Percentiles rank a stretch among this genome's conserved stretches.
Evolutionary conservation across 2,329 filamentous ascomycete species (phyloP).

Genomic region (Lasiodiplodia theobromae): DNA sequence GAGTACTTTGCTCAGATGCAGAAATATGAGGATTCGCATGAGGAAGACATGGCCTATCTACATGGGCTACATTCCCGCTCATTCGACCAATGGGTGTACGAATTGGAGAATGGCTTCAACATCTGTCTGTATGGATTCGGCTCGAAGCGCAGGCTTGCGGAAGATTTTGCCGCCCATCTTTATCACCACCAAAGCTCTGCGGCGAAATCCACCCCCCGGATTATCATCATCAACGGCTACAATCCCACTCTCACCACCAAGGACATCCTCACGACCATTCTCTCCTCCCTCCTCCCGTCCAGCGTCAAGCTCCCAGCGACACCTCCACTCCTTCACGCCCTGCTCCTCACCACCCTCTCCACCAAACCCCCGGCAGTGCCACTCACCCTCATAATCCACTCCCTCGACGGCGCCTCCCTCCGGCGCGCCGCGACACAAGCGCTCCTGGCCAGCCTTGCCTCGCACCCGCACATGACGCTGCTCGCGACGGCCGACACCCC

Average conservation of each 20-base stretch:
- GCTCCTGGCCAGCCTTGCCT: constrained; percentile 76
- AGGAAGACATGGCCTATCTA: constrained; percentile 73
- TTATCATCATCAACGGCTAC: constrained; percentile 90
- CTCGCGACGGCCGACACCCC: constrained; percentile 87
- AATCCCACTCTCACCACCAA: constrained; percentile 69
- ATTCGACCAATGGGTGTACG: constrained; percentile 92
- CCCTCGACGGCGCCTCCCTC: constrained; percentile 80
- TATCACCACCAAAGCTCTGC: constrained; percentile 54
- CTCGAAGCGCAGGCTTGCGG: constrained; percentile 79
- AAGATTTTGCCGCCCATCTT: constrained; percentile 75
- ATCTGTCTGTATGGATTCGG: constrained; percentile 93
- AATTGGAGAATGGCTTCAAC: constrained; percentile 85
- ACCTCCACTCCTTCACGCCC: constrained; percentile 71
- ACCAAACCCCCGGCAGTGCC: constrained; percentile 43
- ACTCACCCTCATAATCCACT: constrained; percentile 70
- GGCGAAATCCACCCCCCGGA: constrained; percentile 58
- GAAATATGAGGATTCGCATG: constrained; percentile 72
- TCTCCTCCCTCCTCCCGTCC: constrained; percentile 63
- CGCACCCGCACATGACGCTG: constrained; percentile 74
- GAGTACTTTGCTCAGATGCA: constrained; percentile 81
- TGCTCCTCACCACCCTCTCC: constrained; percentile 68
- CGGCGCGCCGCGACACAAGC: constrained; percentile 74
- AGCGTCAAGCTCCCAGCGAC: constrained; percentile 67
- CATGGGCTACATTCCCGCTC: constrained; percentile 78
- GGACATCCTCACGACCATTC: constrained; percentile 74